Evolutionary conservation across 139 green algal species (phyloP).

Genomic region (Coccomyxa sp.): DNA sequence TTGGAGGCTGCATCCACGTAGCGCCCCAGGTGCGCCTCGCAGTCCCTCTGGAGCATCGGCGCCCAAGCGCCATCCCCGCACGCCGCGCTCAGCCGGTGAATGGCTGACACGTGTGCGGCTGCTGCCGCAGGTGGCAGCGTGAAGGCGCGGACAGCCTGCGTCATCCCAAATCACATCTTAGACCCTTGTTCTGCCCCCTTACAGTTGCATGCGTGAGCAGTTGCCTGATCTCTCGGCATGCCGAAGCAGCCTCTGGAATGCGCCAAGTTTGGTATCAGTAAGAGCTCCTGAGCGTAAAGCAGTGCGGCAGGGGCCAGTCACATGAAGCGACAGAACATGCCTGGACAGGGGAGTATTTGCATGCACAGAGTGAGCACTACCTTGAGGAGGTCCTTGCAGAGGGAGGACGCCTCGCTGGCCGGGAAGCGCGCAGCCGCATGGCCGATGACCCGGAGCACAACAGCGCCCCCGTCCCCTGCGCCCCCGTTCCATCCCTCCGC

Average conservation of each 20-base stretch:
- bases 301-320: no score
- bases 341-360: neutral
- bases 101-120: slow-evolving; percentile 52
- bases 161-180: neutral
- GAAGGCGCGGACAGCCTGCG: slow-evolving; percentile 52
- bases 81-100: slow-evolving; percentile 22
- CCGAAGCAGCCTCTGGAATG: no score
- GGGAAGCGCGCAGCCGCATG: slow-evolving; percentile 57
- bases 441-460: slow-evolving; percentile 67
- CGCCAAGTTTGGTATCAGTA: no score
- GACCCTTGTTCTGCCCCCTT: neutral
- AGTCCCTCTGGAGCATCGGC: neutral
- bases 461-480: slow-evolving; percentile 23
- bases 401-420: slow-evolving; percentile 32
- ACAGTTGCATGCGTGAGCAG: neutral
- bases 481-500: neutral
- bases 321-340: no score
- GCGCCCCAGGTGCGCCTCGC: slow-evolving; percentile 11
- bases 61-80: neutral
- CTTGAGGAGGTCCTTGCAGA: slow-evolving; percentile 54
- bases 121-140: slow-evolving; percentile 41
- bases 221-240: no score
- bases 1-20: slow-evolving; percentile 9
- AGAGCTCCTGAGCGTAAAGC: no score
- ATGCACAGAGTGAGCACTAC: slow-evolving; percentile 9